Base-by-base conservation (phyloP, 1,284 basidiomycete species). In the Irpex lacteus region DNA sequence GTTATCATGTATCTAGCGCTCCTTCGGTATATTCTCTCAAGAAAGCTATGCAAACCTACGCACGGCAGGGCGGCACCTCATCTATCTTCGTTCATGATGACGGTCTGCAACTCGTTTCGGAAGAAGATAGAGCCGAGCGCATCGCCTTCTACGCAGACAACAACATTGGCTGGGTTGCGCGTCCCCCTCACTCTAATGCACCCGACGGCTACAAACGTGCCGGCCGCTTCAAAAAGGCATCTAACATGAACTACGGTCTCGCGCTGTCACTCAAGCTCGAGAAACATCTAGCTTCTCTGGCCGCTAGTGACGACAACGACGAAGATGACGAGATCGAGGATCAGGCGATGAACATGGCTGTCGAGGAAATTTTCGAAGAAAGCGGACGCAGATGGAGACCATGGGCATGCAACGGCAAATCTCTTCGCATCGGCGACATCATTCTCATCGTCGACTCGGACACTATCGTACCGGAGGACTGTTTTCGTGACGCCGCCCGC, bases 401-500 rank as follows among this genome's bases (percentile, higher is more conserved):
- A 0, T 90, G 88, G 89, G 89, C 87, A 7, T 77, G 78, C 63
- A 88, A 89, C 68, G 84, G 81, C 15, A 81, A 82, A 53, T 81
- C 84, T 2, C 70, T 88, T 21, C 81, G 87, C 19, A 73, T 89
- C 34, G 89, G 90, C 19, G 82, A 89, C 57, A 74, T 91, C 66
- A 84, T 92, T 68, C 76, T 90, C 65, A 84, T 92, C 68, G 83
- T 92, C 68, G 91, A 94, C 71, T 89, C 90, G 3, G 92, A 94
- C 76, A 95, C 93, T n/a, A 77, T 94, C 63, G 91, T 95, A 0
- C 93, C 92, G 2, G 89, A 90, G 77, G 94, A 95, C 73, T 95
- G 92, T 72, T 86, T 95, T 72, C 82, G 91, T 61, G 93, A 95
- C 75, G 92, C 93, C 1, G 92, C 91, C 2, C 85, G 89, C 32